Conservation (phyloP, 768 basidiomycete species). For the Collybia sordida region DNA sequence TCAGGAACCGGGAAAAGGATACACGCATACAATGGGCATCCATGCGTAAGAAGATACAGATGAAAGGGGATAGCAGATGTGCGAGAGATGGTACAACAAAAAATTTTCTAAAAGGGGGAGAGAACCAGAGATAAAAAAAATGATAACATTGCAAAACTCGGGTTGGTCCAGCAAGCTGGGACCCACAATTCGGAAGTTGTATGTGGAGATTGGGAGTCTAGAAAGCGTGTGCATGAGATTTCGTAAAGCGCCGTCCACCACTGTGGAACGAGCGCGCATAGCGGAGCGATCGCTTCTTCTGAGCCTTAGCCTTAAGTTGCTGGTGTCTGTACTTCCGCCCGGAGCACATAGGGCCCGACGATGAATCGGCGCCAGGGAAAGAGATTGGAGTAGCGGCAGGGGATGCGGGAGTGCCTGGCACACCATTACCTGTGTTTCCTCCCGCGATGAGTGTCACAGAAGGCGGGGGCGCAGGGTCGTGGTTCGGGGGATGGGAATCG, state of each 20-base stretch:
- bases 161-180: too few species aligned
- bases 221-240: constrained; percentile 1
- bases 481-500: background rate
- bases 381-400: background rate
- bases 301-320: background rate
- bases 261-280: background rate
- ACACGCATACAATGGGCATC: too few species aligned
- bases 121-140: background rate
- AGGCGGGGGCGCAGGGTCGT: background rate
- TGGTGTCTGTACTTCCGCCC: background rate
- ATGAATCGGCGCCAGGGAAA: background rate
- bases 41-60: background rate
- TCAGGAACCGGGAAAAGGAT: background rate
- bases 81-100: background rate
- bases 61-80: background rate
- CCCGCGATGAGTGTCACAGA: background rate
- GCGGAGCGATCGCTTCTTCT: background rate
- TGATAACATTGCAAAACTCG: background rate
- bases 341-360: background rate
- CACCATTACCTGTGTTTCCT: background rate
- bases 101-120: background rate
- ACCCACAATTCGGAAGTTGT: too few species aligned
- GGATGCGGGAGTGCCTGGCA: background rate
- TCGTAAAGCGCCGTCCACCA: background rate
- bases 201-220: background rate